Base-by-base conservation (phyloP, 1,284 basidiomycete species). In the Singerocomus inundabilis region DNA sequence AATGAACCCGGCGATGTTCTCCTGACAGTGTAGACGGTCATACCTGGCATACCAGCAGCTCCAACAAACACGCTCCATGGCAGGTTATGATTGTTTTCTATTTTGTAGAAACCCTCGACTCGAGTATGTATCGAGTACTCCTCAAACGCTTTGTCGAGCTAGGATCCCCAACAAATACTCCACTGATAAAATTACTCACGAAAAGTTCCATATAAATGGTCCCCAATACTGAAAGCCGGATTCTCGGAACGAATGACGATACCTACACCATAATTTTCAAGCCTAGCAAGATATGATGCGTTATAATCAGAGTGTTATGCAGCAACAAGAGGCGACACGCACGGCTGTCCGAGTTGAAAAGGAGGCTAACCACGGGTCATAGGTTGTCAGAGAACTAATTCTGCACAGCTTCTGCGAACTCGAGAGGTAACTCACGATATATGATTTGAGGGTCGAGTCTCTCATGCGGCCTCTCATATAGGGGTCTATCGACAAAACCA, bases 401-500 rank as follows among this genome's bases (percentile, higher is more conserved):
- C 12, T 35, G 15, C 15, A 7, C 16, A 12, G 13, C 5, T 11
- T 18, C 10, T 18, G 18, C 11, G 16, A 12, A 7, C 15, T 39
- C 3, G n/a, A 15, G 31, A 6, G 24, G 32, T 12, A 12, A 43
- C 55, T 46, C n/a, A 58, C 58, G 1, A 0, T 13, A 12, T 60
- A 55, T 15, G 58, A 58, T 18, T 52, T 39, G 38, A 39, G 26
- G 6, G 30, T 18, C 2, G 52, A 3, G 24, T 58, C 46, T 16
- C 57, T 56, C 70, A 76, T 72, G 25, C 59, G 49, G 1, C 60
- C 61, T 30, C 70, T 63, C 56, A 73, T 49, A 53, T 72, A 77
- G 1, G 55, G 74, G 51, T 77, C 74, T 28, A 74, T 56, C n/a
- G 61, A 70, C 13, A 75, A 46, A 1, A 63, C 63, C 9, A 74